Evolutionary conservation across 2,329 filamentous ascomycete species (phyloP).

Genomic region (Teratosphaeria nubilosa): DNA sequence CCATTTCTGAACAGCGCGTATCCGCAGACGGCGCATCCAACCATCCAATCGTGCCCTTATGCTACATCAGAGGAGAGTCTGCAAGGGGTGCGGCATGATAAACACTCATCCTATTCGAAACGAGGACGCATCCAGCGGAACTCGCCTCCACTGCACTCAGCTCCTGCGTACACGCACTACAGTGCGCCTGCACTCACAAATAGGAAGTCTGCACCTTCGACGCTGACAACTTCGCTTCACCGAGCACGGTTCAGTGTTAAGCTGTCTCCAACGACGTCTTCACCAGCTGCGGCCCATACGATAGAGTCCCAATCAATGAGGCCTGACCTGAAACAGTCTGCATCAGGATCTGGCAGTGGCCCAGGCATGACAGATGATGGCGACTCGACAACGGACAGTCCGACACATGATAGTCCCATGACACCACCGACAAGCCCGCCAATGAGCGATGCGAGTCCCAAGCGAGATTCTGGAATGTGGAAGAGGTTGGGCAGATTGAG

Average conservation of each 20-base stretch:
- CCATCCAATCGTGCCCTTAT: slow-evolving; percentile 30
- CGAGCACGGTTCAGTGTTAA: slow-evolving; percentile 25
- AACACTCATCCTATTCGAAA: slow-evolving; percentile 16
- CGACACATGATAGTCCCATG: slow-evolving; percentile 45
- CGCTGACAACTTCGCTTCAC: slow-evolving; percentile 21
- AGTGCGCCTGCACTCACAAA: slow-evolving; percentile 8
- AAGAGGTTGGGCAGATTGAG: slow-evolving; percentile 28
- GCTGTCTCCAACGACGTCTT: slow-evolving; percentile 23
- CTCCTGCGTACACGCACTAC: slow-evolving; percentile 19
- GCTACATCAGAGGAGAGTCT: slow-evolving; percentile 28
- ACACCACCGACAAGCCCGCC: slow-evolving; percentile 67
- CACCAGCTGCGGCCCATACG: slow-evolving; percentile 12
- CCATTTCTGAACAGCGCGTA: slow-evolving; percentile 71
- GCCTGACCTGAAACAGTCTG: slow-evolving; percentile 18
- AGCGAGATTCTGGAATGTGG: slow-evolving; percentile 29
- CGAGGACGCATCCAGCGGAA: slow-evolving; percentile 20
- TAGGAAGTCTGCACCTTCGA: slow-evolving; percentile 26
- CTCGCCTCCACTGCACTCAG: slow-evolving; percentile 22
- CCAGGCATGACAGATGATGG: slow-evolving; percentile 55
- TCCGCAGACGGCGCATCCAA: slow-evolving; percentile 38
- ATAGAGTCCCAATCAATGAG: slow-evolving; percentile 4
- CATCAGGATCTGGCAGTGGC: slow-evolving; percentile 30
- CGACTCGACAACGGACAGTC: slow-evolving; percentile 45
- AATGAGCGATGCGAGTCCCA: slow-evolving; percentile 27
- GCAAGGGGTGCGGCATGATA: slow-evolving; percentile 25